Conservation (phyloP, 371 early-diverging fungal species). For the Lichtheimia corymbifera region DNA sequence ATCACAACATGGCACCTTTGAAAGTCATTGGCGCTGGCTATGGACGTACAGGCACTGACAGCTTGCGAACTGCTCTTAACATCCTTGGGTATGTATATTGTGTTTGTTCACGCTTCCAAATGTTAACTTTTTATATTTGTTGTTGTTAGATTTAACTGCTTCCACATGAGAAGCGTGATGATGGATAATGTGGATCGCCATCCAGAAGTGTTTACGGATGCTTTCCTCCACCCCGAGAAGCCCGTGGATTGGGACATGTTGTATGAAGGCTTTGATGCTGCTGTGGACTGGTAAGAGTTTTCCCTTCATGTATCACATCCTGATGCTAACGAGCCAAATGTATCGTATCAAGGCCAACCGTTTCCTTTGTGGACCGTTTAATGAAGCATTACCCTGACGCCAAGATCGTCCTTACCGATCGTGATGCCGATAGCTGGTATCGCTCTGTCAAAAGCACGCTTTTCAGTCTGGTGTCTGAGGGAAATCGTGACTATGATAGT, state of each 20-base stretch:
- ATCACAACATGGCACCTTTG: conserved; percentile 11
- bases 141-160: too few relatives aligned
- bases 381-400: conserved; percentile 29
- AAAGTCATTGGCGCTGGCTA: conserved; percentile 35
- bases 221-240: conserved; percentile 15
- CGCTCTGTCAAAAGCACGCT: conserved; percentile 16
- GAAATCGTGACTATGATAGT: too few relatives aligned
- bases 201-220: conserved; percentile 21
- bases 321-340: too few relatives aligned
- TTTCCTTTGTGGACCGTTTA: background rate
- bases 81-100: conserved; percentile 22
- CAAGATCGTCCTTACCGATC: conserved; percentile 16
- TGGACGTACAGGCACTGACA: conserved; percentile 34
- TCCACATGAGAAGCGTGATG: too few relatives aligned
- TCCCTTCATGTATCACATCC: too few relatives aligned
- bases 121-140: too few relatives aligned
- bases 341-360: background rate
- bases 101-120: too few relatives aligned
- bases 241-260: conserved; percentile 31
- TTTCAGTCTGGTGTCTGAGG: background rate
- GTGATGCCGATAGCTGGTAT: conserved; percentile 16
- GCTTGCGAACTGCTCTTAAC: conserved; percentile 27
- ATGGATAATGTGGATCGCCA: conserved; percentile 15
- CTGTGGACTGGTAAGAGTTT: conserved; percentile 25
- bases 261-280: conserved; percentile 29